phyloP scores from a whole-genome alignment of 2,329 filamentous ascomycete genomes.

The Plenodomus tracheiphilus region DNA sequence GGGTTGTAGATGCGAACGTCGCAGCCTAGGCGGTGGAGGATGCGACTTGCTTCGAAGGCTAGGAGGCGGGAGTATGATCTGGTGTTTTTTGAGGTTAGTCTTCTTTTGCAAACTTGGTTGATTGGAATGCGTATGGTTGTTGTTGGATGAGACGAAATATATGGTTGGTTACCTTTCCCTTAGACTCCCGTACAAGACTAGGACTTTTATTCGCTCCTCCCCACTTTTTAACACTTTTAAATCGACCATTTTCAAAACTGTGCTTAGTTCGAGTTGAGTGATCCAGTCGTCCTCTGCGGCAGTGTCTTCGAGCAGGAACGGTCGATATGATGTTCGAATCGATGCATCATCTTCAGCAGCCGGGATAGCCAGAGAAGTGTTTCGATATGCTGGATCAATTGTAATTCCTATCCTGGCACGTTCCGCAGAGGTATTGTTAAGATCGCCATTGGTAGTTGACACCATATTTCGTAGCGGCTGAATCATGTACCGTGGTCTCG shows the following conservation, averaged over 20 bases:
- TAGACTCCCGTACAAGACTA: conserved; percentile 66
- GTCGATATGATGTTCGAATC: conserved; percentile 57
- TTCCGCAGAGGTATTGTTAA: conserved; percentile 30
- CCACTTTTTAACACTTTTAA: conserved; percentile 46
- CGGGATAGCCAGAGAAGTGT: conserved; percentile 49
- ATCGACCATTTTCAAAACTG: conserved; percentile 56
- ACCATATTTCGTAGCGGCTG: conserved; percentile 1
- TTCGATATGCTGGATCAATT: conserved; percentile 16
- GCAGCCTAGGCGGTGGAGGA: conserved; percentile 66
- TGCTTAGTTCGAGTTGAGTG: conserved; percentile 58
- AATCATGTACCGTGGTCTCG: conserved; percentile 1
- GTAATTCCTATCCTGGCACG: conserved; percentile 14
- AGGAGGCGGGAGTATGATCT: conserved; percentile 65
- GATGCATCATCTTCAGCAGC: conserved; percentile 52
- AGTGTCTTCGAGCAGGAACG: conserved; percentile 56
- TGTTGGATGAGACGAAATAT: no score
- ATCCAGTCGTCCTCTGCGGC: conserved; percentile 58
- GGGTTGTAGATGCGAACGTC: conserved; percentile 68
- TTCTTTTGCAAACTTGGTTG: neutral
- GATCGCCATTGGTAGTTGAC: conserved; percentile 21
- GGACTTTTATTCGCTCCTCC: conserved; percentile 55
- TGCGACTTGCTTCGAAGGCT: conserved; percentile 62
- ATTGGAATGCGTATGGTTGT: no score
- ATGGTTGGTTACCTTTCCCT: conserved; percentile 51
- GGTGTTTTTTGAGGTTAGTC: neutral